Conservation (phyloP, 2,329 filamentous ascomycete species). For the Blumeria graminis region DNA sequence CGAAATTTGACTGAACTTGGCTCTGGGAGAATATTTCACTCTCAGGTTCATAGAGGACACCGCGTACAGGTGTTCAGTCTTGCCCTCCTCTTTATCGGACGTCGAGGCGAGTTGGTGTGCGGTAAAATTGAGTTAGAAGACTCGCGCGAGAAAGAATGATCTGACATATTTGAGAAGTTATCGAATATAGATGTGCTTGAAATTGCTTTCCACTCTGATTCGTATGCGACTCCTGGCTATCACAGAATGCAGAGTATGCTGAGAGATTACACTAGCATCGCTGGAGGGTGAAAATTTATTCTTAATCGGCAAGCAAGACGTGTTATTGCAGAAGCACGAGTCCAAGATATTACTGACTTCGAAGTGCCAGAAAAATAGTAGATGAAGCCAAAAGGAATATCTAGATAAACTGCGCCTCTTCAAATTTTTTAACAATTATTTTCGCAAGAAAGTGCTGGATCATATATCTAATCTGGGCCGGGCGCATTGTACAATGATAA, state of each 20-base stretch:
- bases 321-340: neutral
- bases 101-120: neutral
- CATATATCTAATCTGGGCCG: no score
- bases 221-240: neutral
- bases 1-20: no score
- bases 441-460: no score
- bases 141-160: neutral
- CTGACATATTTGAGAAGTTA: neutral
- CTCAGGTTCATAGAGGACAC: no score
- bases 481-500: no score
- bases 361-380: neutral
- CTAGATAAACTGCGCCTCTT: neutral
- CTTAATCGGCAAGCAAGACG: neutral
- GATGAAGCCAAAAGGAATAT: neutral
- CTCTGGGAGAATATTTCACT: no score
- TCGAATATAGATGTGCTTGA: neutral
- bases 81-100: neutral
- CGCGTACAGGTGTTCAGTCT: no score
- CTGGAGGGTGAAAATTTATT: neutral
- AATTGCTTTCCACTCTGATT: neutral
- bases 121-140: neutral
- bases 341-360: neutral
- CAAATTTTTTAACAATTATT: no score
- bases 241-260: neutral
- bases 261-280: neutral